These are phyloP conservation scores for Ballota nigra DNA, from an alignment of 257 asterid species.

Conservation along the genomic window DNA sequence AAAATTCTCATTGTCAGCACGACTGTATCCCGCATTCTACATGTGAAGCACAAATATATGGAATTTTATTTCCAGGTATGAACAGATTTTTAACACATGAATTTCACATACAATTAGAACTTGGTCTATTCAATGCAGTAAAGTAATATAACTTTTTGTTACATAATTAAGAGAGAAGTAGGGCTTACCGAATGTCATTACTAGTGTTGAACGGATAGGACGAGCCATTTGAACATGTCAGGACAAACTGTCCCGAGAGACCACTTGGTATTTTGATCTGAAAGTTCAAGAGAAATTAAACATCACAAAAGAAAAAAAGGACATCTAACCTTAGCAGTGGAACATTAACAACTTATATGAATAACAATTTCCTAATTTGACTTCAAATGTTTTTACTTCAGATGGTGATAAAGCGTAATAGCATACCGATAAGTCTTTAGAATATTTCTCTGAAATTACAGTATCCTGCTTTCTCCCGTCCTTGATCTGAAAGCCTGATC, in stretches of 20 bases:
- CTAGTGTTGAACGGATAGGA: conserved; percentile 82
- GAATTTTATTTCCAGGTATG: neutral
- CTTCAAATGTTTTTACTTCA: neutral
- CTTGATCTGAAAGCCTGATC: conserved; percentile 77
- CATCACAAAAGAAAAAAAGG: neutral
- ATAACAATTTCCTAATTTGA: neutral
- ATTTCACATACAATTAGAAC: neutral
- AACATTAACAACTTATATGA: neutral
- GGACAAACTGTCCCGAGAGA: conserved; percentile 75
- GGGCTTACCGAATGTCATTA: conserved; percentile 68
- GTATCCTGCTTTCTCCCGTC: conserved; percentile 61
- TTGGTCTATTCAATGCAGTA: neutral
- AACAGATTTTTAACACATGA: neutral
- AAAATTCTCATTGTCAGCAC: conserved; percentile 87
- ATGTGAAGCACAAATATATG: conserved; percentile 7
- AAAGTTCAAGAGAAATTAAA: conserved; percentile 23
- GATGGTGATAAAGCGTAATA: conserved; percentile 27
- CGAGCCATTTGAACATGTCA: conserved; percentile 72
- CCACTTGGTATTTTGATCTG: conserved; percentile 96
- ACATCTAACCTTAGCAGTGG: neutral
- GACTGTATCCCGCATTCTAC: conserved; percentile 78
- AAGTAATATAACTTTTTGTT: neutral
- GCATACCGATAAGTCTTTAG: conserved; percentile 82
- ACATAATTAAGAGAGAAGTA: neutral
- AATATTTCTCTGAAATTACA: conserved; percentile 61